phyloP scores from a whole-genome alignment of 495 filamentous ascomycete genomes.

The Beverwykella pulmonaria region DNA sequence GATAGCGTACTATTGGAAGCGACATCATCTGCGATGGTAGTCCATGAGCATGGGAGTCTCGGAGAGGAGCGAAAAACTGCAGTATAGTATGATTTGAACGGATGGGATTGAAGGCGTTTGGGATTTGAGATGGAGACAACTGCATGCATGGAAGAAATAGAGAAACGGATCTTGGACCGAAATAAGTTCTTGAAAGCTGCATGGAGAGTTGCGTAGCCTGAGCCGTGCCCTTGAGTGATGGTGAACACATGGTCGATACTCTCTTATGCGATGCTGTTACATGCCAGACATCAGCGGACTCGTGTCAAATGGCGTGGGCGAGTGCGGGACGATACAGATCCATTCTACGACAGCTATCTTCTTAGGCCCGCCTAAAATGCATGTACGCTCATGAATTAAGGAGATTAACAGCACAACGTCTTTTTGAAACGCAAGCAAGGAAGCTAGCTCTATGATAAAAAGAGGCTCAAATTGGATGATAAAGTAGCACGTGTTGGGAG shows the following conservation, averaged over 20 bases:
- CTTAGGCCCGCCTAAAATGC: neutral
- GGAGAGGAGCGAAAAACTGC: neutral
- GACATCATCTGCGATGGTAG: neutral
- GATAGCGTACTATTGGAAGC: neutral
- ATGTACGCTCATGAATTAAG: neutral
- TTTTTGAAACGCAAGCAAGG: neutral
- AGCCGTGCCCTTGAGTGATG: neutral
- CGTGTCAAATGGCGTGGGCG: neutral
- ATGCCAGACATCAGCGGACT: neutral
- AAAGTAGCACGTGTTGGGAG: slow-evolving; percentile 10
- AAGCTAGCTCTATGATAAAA: slow-evolving; percentile 8
- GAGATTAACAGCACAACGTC: too few species aligned
- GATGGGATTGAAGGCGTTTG: neutral
- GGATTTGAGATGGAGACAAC: neutral
- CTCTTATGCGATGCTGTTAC: neutral
- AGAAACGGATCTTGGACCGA: neutral
- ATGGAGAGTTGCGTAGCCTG: too few species aligned
- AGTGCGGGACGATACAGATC: neutral
- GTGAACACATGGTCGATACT: neutral
- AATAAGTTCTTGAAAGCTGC: neutral
- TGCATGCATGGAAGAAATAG: neutral
- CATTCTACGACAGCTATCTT: neutral
- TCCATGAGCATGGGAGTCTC: neutral
- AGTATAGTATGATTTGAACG: neutral
- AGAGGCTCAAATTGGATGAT: slow-evolving; percentile 35